phyloP scores from a whole-genome alignment of 2,329 filamentous ascomycete genomes.

The Neonectria coccinea region DNA sequence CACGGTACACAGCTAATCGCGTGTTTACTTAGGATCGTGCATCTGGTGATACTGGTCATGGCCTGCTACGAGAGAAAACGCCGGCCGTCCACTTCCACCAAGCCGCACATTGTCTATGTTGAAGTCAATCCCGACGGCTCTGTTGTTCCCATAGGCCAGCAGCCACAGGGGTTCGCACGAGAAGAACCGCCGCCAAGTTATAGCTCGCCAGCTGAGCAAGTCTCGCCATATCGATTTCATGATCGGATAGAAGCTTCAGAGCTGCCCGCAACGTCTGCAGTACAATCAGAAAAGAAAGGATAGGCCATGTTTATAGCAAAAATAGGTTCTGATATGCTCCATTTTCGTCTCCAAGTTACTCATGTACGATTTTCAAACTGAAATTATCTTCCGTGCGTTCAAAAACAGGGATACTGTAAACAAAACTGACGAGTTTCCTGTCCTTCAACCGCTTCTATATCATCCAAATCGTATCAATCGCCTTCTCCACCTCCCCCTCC shows the following conservation, averaged over 20 bases:
- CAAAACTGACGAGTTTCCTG: neutral
- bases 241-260: neutral
- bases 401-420: too few relatives aligned
- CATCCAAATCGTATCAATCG: neutral
- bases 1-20: neutral
- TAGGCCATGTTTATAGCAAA: neutral
- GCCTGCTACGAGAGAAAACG: constrained; percentile 9
- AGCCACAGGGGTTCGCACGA: neutral
- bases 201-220: neutral
- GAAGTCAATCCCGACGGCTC: constrained; percentile 1
- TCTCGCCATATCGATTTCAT: neutral
- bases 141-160: neutral
- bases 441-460: neutral
- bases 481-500: constrained; percentile 7
- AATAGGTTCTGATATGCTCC: too few relatives aligned
- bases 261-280: neutral
- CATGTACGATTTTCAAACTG: too few relatives aligned
- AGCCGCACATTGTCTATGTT: constrained; percentile 19
- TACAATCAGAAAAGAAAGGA: neutral
- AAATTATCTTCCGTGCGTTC: too few relatives aligned
- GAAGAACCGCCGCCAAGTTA: constrained; percentile 12
- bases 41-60: constrained; percentile 3
- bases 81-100: neutral
- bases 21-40: constrained; percentile 1
- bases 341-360: too few relatives aligned